phyloP scores from a whole-genome alignment of 1,284 basidiomycete species.

The Abortiporus biennis region DNA sequence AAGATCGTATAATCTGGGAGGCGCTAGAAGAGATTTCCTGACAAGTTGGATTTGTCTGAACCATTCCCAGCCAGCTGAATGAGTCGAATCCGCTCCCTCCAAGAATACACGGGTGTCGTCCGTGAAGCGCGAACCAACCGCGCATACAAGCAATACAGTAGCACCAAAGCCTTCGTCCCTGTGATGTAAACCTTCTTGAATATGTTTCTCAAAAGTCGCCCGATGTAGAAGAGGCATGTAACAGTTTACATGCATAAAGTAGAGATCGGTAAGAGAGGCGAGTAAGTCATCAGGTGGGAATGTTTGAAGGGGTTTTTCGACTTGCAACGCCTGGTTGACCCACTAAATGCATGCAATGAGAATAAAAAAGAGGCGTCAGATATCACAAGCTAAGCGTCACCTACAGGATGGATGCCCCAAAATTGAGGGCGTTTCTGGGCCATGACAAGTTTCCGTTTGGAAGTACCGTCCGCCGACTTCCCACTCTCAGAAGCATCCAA shows the following conservation, averaged over 20 bases:
- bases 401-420: constrained; percentile 25
- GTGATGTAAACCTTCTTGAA: constrained; percentile 52
- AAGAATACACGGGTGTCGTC: constrained; percentile 62
- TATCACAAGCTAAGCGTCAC: constrained; percentile 2
- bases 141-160: constrained; percentile 70
- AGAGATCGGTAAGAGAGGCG: constrained; percentile 55
- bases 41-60: constrained; percentile 59
- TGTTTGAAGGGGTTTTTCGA: constrained; percentile 23
- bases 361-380: not conserved
- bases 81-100: constrained; percentile 37
- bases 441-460: not conserved
- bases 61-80: constrained; percentile 74
- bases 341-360: constrained; percentile 4
- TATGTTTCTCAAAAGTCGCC: constrained; percentile 61
- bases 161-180: constrained; percentile 59
- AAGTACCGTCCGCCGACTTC: not conserved
- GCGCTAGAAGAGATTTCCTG: constrained; percentile 49
- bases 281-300: constrained; percentile 67
- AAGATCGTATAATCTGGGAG: constrained; percentile 62
- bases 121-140: constrained; percentile 64
- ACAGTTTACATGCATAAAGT: constrained; percentile 59
- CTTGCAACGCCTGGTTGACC: constrained; percentile 1
- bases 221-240: constrained; percentile 75
- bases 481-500: constrained; percentile 11
- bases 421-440: constrained; percentile 19